A percentile compares a stretch with the other conserved stretches of the same genome.
These are phyloP conservation scores for Trichoderma endophyticum DNA, from an alignment of 2,329 filamentous ascomycete genomes.

Conservation along the genomic window DNA sequence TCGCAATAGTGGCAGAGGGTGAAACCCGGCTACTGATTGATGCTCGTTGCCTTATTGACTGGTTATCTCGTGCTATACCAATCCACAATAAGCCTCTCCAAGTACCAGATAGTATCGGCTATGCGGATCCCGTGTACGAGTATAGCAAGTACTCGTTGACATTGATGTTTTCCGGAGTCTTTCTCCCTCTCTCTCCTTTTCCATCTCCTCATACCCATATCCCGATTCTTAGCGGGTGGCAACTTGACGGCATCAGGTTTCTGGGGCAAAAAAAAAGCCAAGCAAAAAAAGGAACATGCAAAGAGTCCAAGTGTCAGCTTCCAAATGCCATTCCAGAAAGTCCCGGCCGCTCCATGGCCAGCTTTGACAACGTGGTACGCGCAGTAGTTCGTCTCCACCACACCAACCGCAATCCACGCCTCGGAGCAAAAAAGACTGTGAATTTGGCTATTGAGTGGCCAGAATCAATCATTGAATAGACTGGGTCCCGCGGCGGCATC, in stretches of 20 bases:
- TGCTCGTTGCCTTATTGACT: neutral
- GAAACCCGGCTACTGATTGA: neutral
- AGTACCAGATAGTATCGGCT: neutral
- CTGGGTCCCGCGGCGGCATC: neutral
- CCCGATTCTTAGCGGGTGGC: neutral
- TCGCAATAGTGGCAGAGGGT: neutral
- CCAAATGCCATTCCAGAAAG: constrained; percentile 20
- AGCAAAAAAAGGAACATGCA: neutral
- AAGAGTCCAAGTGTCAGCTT: constrained; percentile 4
- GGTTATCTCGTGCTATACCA: neutral
- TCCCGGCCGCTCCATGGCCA: neutral
- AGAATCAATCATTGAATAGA: neutral
- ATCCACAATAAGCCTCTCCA: neutral
- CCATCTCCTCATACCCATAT: neutral
- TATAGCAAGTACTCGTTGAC: neutral
- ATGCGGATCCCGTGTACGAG: neutral
- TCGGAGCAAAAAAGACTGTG: neutral
- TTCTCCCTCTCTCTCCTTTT: neutral
- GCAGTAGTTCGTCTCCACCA: constrained; percentile 19
- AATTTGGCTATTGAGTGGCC: neutral
- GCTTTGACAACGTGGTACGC: constrained; percentile 18
- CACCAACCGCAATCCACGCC: neutral
- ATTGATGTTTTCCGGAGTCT: neutral
- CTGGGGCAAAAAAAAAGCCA: neutral
- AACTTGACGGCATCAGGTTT: neutral